Evolutionary conservation across 1,139 yeast species (phyloP).

Genomic region (Pichia sp.): DNA sequence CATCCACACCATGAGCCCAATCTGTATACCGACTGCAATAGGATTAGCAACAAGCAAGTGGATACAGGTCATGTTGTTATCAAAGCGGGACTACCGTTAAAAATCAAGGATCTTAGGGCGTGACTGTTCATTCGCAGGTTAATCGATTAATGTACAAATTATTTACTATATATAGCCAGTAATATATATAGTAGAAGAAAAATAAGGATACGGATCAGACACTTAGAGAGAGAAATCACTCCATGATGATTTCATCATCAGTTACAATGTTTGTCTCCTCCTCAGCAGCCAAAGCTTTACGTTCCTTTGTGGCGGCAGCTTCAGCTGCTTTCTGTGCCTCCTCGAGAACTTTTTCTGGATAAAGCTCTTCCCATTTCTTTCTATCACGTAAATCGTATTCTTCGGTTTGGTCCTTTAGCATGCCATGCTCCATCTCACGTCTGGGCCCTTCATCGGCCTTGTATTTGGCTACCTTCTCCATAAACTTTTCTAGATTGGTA

Average conservation of each 20-base stretch:
- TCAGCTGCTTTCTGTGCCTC: constrained; percentile 10
- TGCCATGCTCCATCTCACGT: constrained; percentile 26
- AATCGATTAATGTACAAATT: constrained; percentile 2
- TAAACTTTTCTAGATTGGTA: constrained; percentile 60
- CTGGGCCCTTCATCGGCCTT: constrained; percentile 28
- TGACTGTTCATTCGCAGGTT: not conserved
- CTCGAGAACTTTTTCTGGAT: constrained; percentile 22
- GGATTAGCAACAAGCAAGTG: constrained; percentile 20
- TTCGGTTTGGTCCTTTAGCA: constrained; percentile 24
- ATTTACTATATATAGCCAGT: not conserved
- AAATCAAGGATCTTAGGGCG: constrained; percentile 39
- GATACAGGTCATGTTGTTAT: constrained; percentile 48
- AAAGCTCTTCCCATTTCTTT: constrained; percentile 25
- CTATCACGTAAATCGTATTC: constrained; percentile 32
- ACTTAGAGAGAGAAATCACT: not conserved
- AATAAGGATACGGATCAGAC: not conserved
- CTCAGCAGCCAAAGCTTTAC: constrained; percentile 9
- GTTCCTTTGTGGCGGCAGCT: constrained; percentile 13
- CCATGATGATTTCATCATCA: constrained; percentile 8
- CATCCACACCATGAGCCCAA: constrained; percentile 53
- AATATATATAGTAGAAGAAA: not conserved
- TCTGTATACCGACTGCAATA: constrained; percentile 43
- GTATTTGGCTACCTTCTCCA: constrained; percentile 53
- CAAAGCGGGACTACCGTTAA: constrained; percentile 41
- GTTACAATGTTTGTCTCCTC: constrained; percentile 5